Conservation (phyloP, 495 filamentous ascomycete species). For the Podospora tetraspora region DNA sequence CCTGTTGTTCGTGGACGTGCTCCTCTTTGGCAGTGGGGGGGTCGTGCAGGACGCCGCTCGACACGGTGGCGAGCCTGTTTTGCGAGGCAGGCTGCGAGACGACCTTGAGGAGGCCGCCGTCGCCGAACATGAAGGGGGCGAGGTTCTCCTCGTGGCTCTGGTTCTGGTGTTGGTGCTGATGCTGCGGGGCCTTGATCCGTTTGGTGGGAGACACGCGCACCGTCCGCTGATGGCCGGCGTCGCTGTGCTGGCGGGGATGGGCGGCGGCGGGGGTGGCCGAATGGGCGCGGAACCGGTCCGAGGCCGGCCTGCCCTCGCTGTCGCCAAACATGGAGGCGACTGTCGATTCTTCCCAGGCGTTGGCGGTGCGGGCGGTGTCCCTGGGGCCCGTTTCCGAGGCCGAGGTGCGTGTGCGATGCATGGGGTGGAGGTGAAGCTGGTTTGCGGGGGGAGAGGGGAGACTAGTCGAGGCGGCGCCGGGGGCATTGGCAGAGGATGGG, state of each 20-base stretch:
- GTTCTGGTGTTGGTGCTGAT: neutral
- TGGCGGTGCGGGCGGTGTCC: constrained; percentile 16
- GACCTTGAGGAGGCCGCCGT: constrained; percentile 31
- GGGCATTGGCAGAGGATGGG: constrained; percentile 20
- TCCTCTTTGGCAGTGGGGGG: constrained; percentile 16
- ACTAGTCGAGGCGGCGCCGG: constrained; percentile 3
- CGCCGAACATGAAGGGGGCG: constrained; percentile 29
- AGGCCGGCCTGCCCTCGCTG: constrained; percentile 25
- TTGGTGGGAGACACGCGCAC: constrained; percentile 5
- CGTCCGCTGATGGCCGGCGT: constrained; percentile 15
- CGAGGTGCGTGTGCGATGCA: constrained; percentile 28
- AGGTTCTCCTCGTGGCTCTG: constrained; percentile 21
- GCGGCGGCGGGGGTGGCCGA: constrained; percentile 9
- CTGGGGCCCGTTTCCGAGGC: constrained; percentile 24
- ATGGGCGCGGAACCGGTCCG: constrained; percentile 25
- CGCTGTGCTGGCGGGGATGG: constrained; percentile 27
- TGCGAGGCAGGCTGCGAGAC: constrained; percentile 13
- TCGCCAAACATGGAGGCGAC: constrained; percentile 35
- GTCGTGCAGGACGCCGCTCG: constrained; percentile 17
- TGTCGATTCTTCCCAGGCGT: constrained; percentile 37
- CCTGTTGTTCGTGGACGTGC: constrained; percentile 20
- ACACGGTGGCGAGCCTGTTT: constrained; percentile 5
- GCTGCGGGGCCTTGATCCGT: constrained; percentile 11
- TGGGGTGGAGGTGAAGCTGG: constrained; percentile 22
- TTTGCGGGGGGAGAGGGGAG: constrained; percentile 13